Evolutionary conservation across 1,284 basidiomycete species (phyloP), one percentile per base, ranked within the genome.

Genomic region (Coriolopsis trogii): DNA sequence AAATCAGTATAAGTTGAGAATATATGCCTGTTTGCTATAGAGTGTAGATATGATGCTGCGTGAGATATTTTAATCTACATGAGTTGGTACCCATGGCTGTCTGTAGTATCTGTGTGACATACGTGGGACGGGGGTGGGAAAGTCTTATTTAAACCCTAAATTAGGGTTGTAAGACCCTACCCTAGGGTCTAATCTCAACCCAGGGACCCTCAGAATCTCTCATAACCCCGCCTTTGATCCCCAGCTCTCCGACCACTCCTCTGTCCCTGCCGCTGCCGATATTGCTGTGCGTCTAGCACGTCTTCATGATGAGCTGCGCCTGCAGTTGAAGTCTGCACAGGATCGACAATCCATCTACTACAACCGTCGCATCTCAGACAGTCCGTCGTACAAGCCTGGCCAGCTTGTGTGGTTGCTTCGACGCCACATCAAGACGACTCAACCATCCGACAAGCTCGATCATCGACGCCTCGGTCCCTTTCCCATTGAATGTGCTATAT

Each of bases 401-500:
- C 67, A 76, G 21, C 57, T 65, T 7, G 72, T 75, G 18, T 73
- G 68, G 68, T 55, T 76, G 6, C 58, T 67, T 1, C 51, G 60
- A 1, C 53, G 58, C 7, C 66, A 76, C 51, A 72, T 76, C 59
- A 63, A 62, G 29, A 76, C 70, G 1, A 67, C 62, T 4, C 63
- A 69, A 10, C 74, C 73, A 0, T 67, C 72, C n/a, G 55, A 67
- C 51, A 78, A 78, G 54, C 67, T 78, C 24, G 66, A 73, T 47
- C 59, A 71, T 43, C 58, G 60, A 1, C 58, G 55, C 10, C 59
- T 74, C 12, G 75, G 77, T n/a, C 77, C 73, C 2, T 79, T 67
- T 58, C 57, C 53, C 0, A 58, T 79, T 16, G 42, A 68, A 13
- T 44, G 40, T 3, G 46, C 56, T 26, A 41, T 65, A 28, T 61